Evolutionary conservation across 306 rosid species (phyloP), one percentile per base, ranked within the genome.

Genomic region (Ormosia emarginata): DNA sequence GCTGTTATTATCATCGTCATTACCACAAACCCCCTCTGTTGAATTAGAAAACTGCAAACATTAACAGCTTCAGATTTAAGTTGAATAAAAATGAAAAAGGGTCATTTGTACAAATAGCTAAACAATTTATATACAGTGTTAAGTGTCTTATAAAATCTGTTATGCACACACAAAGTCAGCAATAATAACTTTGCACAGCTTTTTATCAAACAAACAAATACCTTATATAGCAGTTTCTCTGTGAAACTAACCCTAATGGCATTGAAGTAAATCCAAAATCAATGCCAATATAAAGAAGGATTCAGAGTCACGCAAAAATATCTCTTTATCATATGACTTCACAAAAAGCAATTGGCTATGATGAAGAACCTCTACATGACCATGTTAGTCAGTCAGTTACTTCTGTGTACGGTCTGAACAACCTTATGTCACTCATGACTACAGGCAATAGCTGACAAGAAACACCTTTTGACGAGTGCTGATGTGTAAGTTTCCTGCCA

Each of bases 401-500:
- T 18, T 43, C 11, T 52, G 34, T 57, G 3, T 58, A 53, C 56
- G 34, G 30, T 34, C 8, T 12, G 65, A 68, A 78, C 41, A 74
- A 56, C n/a, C 56, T 53, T 74, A 34, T 9, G 15, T 67, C 39
- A 71, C 68, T 72, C 73, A 56, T 65, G 55, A 56, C 30, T 61
- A 74, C 8, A 69, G 59, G 83, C 89, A 83, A 79, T 67, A 37
- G 92, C 94, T 1, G 97, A 90, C 70, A 80, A 74, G 89, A 82
- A 92, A 77, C 94, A 91, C 86, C 95, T 91, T 77, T 65, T 89
- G 58, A 88, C 82, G 50, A 79, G 46, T 17, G 50, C 47, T 7
- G 68, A 68, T 40, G 83, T 30, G 37, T n/a, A 39, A n/a, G 49
- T 78, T 79, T 89, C 91, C 39, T 76, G 74, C 97, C 97, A 94